A percentile compares a stretch with the other conserved stretches of the same genome.
Evolutionary conservation across 176 grass and related monocot genomes (phyloP).

Genomic region (Areca catechu): DNA sequence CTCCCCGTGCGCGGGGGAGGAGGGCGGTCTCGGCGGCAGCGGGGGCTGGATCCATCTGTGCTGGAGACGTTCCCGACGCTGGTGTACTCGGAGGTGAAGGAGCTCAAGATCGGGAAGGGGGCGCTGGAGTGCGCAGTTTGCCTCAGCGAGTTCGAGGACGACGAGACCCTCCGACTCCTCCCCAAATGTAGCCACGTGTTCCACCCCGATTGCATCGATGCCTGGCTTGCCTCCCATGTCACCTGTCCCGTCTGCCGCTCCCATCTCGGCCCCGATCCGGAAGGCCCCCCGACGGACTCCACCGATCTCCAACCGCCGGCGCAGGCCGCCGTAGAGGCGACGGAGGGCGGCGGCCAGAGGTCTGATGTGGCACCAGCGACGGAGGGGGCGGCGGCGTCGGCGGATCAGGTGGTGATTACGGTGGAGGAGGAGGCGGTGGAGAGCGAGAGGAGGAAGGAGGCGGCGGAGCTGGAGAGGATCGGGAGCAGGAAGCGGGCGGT

Average conservation of each 20-base stretch:
- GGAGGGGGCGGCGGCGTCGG: slow-evolving; percentile 11
- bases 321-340: no score
- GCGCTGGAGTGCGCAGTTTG: slow-evolving; percentile 89
- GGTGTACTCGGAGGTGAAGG: slow-evolving; percentile 83
- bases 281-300: neutral
- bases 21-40: slow-evolving; percentile 27
- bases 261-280: slow-evolving; percentile 41
- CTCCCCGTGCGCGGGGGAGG: neutral
- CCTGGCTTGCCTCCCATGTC: slow-evolving; percentile 61
- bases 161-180: slow-evolving; percentile 68
- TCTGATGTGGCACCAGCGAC: no score
- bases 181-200: slow-evolving; percentile 89
- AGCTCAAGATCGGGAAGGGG: slow-evolving; percentile 54
- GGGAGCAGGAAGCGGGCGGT: slow-evolving; percentile 44
- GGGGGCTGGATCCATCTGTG: slow-evolving; percentile 44
- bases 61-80: slow-evolving; percentile 60
- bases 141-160: slow-evolving; percentile 94
- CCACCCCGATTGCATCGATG: slow-evolving; percentile 84
- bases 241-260: slow-evolving; percentile 85
- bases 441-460: slow-evolving; percentile 41
- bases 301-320: neutral
- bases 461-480: slow-evolving; percentile 43
- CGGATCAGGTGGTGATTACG: slow-evolving; percentile 31
- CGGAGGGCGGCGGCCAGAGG: no score
- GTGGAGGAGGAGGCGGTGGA: slow-evolving; percentile 23